A percentile compares a stretch with the other conserved stretches of the same genome.
Evolutionary conservation across 148 eudicot species (phyloP).

Genomic region (Suaeda aralocaspica): DNA sequence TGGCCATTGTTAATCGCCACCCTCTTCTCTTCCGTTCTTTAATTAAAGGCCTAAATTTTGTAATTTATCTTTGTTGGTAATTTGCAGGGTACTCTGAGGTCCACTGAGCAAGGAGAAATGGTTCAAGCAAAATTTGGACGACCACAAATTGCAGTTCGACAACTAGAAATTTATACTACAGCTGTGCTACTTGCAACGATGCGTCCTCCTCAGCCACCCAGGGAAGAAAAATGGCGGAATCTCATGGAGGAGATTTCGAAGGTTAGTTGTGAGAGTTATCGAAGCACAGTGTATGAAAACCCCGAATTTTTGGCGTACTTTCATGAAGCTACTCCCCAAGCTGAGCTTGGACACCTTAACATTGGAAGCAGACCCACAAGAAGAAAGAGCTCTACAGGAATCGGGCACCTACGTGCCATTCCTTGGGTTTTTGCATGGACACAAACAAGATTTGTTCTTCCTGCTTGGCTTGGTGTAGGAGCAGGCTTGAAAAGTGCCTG

Average conservation of each 20-base stretch:
- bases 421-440: slow-evolving; percentile 99
- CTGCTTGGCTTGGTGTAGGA: slow-evolving; percentile 93
- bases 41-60: no score
- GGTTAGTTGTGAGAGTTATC: slow-evolving; percentile 55
- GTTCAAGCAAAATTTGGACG: slow-evolving; percentile 95
- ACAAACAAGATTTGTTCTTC: slow-evolving; percentile 81
- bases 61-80: slow-evolving; percentile 5
- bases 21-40: no score
- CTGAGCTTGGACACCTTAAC: slow-evolving; percentile 80
- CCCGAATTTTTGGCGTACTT: slow-evolving; percentile 82
- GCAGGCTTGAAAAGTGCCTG: slow-evolving; percentile 70
- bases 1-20: not conserved
- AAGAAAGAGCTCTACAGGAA: slow-evolving; percentile 58
- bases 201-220: slow-evolving; percentile 78
- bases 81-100: slow-evolving; percentile 71
- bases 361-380: slow-evolving; percentile 87
- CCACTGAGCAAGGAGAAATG: slow-evolving; percentile 97
- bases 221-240: slow-evolving; percentile 75
- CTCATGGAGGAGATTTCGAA: slow-evolving; percentile 83
- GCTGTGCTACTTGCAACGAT: slow-evolving; percentile 84
- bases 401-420: slow-evolving; percentile 71
- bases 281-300: slow-evolving; percentile 75
- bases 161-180: slow-evolving; percentile 75
- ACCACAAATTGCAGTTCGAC: slow-evolving; percentile 71
- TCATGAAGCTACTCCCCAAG: slow-evolving; percentile 90